Evolutionary conservation across 2,329 filamentous ascomycete genomes (phyloP), one percentile per base, ranked within the genome.

Genomic region (Aspergillus pseudoviridinutans): DNA sequence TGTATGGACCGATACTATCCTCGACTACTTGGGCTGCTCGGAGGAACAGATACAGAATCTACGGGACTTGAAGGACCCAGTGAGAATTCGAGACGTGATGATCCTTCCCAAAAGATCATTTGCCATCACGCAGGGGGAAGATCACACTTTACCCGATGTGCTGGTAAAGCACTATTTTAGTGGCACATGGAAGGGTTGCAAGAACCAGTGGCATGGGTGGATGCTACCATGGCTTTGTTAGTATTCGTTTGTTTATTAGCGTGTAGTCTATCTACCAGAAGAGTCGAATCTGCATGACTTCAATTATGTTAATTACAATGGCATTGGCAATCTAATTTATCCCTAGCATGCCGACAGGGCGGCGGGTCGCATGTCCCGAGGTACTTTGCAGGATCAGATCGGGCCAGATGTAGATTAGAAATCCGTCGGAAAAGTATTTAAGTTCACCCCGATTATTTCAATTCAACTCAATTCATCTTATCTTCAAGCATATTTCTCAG

Each of bases 161-260:
- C 22, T 55, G 54, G 49, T 55, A n/a, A 55, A 55, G 35, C 54
- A 55, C 35, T 55, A 55, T 55, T 55, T 55, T 27, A 32, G 24
- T 4, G 54, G 54, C 38, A 55, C 47, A n/a, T 55, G 54, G 54
- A 55, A 55, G 38, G 12, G 22, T 47, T 47, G 44, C 22, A 47
- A 47, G 24, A 47, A 25, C 22, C n/a, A 17, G 8, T 46, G 42
- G 44, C 20, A 24, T 24, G 44, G 44, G 22, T 25, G 44, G 44
- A 17, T 17, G 12, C 4, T 47, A 25, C 22, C 22, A 25, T 47
- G 44, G 44, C 4, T 22, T 14, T 47, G 44, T 24, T 47, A 47
- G 32, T 5, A 44, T 44, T 20, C n/a, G 12, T 47, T 47, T 25
- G 24, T 25, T 1, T 47, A 29, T 47, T 47, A 38, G 32, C 14